Conservation (phyloP, 2,329 filamentous ascomycete genomes). For the Verticillium longisporum region DNA sequence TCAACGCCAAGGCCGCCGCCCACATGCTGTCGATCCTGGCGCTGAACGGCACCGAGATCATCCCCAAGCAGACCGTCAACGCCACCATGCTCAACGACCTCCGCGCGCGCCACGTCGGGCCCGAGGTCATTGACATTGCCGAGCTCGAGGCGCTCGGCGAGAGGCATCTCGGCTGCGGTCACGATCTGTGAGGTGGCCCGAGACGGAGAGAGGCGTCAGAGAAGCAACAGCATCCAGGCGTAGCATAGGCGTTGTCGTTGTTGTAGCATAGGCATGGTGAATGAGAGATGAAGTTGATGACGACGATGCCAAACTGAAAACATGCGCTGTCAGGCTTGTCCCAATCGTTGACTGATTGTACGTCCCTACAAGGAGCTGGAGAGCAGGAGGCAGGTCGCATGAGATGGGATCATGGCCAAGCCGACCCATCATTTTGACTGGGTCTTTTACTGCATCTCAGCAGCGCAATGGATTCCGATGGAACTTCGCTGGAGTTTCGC, state of each 20-base stretch:
- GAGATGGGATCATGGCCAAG: not conserved
- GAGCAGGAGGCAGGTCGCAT: no score
- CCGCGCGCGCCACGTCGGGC: conserved; percentile 10
- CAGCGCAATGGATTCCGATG: not conserved
- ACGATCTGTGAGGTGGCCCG: conserved; percentile 17
- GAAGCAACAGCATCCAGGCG: not conserved
- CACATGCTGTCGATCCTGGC: conserved; percentile 23
- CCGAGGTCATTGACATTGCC: conserved; percentile 17
- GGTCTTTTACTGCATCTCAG: not conserved
- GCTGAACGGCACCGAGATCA: conserved; percentile 20
- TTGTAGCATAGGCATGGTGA: not conserved
- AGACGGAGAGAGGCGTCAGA: not conserved
- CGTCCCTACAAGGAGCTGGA: no score
- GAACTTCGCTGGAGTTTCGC: not conserved
- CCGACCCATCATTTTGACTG: not conserved
- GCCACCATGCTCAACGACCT: conserved; percentile 14
- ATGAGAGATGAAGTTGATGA: not conserved
- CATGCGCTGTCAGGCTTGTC: no score
- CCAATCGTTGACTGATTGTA: no score
- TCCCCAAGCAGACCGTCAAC: conserved; percentile 20
- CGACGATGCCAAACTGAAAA: no score
- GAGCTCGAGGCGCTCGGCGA: conserved; percentile 26
- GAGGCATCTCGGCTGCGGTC: conserved; percentile 25
- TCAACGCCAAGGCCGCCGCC: conserved; percentile 25
- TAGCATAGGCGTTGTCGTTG: no score